Evolutionary conservation across 306 rosid species (phyloP), one percentile per base, ranked within the genome.

Genomic region (Fagus sylvatica): DNA sequence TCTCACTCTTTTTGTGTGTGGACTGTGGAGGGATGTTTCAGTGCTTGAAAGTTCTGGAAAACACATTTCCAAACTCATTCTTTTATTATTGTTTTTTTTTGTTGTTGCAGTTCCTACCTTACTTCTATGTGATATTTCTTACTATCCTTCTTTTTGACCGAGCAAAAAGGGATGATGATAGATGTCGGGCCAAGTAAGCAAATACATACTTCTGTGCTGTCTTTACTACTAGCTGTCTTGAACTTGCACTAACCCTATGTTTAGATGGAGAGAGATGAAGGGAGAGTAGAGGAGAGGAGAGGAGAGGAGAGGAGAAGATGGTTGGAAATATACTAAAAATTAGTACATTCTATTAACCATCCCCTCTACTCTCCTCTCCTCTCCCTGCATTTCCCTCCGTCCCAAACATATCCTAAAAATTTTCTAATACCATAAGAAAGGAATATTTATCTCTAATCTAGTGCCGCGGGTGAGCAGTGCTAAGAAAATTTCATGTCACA

Each of bases 151-250:
- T 95, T 49, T 82, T 93, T 8, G 99, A 95, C 81, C 93, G 99
- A 67, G 99, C 99, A 2, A 91, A 95, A 79, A 87, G 99, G 85
- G 99, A 95, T 28, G 98, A 95, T 41, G 97, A 91, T 78, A 85
- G 99, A 62, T 95, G 99, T 77, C 87, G 87, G 78, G 87, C 97
- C 89, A 95, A 95, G 99, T 95, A 93, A 91, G 98, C 77, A 72
- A 71, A 81, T 42, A 3, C 53, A 56, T 32, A 41, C 46, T 60
- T 76, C 76, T 37, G 34, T 32, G 28, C 51, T 78, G 16, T 37
- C 53, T 56, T 33, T 70, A 8, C 41, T 55, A 9, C 64, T 4
- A 12, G 76, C 42, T 62, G 37, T 70, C 32, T 80, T 40, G 34
- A 11, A 68, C 60, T 0, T 17, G 42, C 56, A 74, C 8, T 46